Percentiles rank a stretch among this genome's conserved stretches.
phyloP scores from a whole-genome alignment of 306 rosid genomes.

The Cicer pinnatifidum region DNA sequence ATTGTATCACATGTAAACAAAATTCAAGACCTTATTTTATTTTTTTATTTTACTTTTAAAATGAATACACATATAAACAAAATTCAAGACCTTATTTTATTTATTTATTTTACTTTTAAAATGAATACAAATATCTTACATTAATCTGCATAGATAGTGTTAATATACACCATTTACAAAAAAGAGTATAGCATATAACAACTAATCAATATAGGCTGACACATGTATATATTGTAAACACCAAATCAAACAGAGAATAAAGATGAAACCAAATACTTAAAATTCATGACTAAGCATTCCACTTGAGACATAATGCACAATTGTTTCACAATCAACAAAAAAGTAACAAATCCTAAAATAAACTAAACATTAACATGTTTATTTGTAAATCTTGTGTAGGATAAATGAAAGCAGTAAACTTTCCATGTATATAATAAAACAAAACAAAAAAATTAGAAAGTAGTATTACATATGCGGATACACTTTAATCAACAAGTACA shows the following conservation, averaged over 20 bases:
- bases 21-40: background rate
- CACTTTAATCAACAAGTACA: too few species aligned
- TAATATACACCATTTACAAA: background rate
- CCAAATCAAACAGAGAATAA: background rate
- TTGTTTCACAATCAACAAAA: too few species aligned
- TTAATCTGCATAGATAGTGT: constrained; percentile 14
- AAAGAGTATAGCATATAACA: background rate
- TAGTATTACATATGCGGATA: too few species aligned
- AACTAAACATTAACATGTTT: too few species aligned
- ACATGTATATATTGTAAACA: constrained; percentile 23
- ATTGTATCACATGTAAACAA: background rate
- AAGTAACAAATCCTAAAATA: too few species aligned
- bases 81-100: background rate
- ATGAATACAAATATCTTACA: background rate
- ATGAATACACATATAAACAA: background rate
- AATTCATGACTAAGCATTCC: too few species aligned
- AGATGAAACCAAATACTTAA: too few species aligned
- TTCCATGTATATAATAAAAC: too few species aligned
- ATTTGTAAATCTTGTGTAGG: too few species aligned
- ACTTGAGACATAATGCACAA: too few species aligned
- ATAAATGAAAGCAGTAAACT: too few species aligned
- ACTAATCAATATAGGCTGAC: background rate
- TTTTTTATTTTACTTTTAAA: constrained; percentile 4
- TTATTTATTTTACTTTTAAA: constrained; percentile 5
- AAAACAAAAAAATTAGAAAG: too few species aligned